Base-by-base conservation (phyloP, 78 protist genomes). In the Dictyostelium firmibasis region DNA sequence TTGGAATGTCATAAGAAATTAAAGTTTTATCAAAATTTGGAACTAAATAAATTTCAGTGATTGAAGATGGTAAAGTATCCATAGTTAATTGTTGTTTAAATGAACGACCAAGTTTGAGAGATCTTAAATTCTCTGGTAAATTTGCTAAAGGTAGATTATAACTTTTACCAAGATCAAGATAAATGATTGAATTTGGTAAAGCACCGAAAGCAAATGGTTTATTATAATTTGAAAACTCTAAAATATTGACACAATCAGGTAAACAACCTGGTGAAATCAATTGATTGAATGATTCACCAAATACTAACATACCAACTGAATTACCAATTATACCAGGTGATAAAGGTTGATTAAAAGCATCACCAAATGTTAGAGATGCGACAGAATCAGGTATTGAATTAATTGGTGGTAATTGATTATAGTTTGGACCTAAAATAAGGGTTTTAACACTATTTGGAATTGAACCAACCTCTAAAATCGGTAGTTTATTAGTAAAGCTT, bases 241-340 rank as follows among this genome's bases (percentile, higher is more conserved):
- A 31, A 33, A 72, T 72, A 16, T 33, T 33, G 3, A 72, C 44
- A 78, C 47, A 36, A 25, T 38, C 62, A 16, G 84, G 84, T 13
- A 78, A n/a, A 44, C 84, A 78, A 38, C 84, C 84, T 13, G 62
- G 43, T 2, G 31, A 5, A 3, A 78, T 44, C 44, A 25, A 36
- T 78, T 78, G 84, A 44, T 78, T 78, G 57, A 78, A 78, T 3
- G 31, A 0, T 23, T 78, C 62, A 78, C 84, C 84, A 78, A 78
- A 78, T 78, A 78, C 84, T 14, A 78, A 44, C 70, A 44, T 78
- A 27, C 84, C 35, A 27, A 78, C 25, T 4, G 84, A 78, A 10
- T n/a, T 60, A 78, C 79, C 79, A 33, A 72, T 29, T 29, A 33
- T 0, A 33, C 44, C 36, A 16, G 83, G 83, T 41, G 83, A 16